Base-by-base conservation (phyloP, 768 basidiomycete species). In the Naganishia kalamii region DNA sequence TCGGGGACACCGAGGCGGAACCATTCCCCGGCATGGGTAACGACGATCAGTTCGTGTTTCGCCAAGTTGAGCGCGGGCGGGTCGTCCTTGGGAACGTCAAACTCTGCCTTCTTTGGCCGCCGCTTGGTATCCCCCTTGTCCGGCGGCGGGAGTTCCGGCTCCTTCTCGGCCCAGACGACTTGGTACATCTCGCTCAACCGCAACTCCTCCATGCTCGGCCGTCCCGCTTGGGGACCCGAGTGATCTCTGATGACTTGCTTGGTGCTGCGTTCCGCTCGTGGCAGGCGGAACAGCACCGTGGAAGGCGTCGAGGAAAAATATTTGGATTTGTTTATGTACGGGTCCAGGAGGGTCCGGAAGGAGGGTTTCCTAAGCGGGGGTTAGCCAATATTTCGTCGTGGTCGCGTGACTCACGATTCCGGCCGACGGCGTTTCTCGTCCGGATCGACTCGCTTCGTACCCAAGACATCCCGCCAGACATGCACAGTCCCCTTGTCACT, bases 401-500 rank as follows among this genome's bases (percentile, higher is more conserved):
- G 4, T 15, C 27, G 17, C 3, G 46, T 40, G 17, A 60, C 43
- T 15, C 59, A 47, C 32, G 49, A 48, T 33, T 67, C 65, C 44
- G 47, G 46, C 21, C 52, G 29, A 2, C 29, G 57, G 8, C 46
- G 27, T 32, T 35, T 32, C 8, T 41, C 63, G n/a, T 37, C 54
- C 15, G 46, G 47, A 41, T 23, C 40, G 15, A 29, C 43, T 46
- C 70, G 71, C 54, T 62, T 71, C 69, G 10, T 25, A 13, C 46
- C 46, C 29, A 65, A 33, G 0, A 65, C 65, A 48, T 64, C 43
- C n/a, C 63, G 67, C 73, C 76, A 75, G n/a, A 78, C 71, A 66
- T 79, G 78, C 10, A 79, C 66, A 15, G 77, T 79, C 3, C 78
- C 78, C 62, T 79, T 79, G 67, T 79, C 78, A 52, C 77, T 78